Evolutionary conservation across 306 rosid species (phyloP), one percentile per base, ranked within the genome.

Genomic region (Lathyrus oleraceus): DNA sequence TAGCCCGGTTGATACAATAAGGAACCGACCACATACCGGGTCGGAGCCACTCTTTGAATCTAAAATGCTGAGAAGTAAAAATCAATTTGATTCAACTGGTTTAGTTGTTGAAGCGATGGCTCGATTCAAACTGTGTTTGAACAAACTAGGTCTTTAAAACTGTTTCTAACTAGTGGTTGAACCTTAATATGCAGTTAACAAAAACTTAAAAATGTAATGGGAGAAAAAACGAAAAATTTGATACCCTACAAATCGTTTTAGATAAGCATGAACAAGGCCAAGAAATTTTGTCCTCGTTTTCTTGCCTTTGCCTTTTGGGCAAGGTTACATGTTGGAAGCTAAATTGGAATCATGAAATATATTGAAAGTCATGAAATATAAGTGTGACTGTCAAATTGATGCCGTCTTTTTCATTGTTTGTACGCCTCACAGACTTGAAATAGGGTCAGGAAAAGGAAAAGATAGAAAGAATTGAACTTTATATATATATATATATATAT

Each of bases 321-420:
- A 57, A 57, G n/a, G 38, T 27, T 57, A 1, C 38, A 27, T 27
- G 62, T 57, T 57, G 62, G 39, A 25, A 57, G 36, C 36, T 54
- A 54, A 12, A 3, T 25, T 25, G 28, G 4, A 25, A 25, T 21
- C n/a, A 57, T 5, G 39, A 25, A 56, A 27, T 27, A 25, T 27
- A 57, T 25, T 57, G n/a, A 27, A 57, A 57, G 36, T 57, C 39
- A 57, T 25, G 62, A 57, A 56, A 27, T 57, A 5, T 56, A 57
- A 5, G 39, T 14, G 39, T 57, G 62, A 28, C 20, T 12, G 39
- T 57, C 39, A 57, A 14, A 54, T 23, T 21, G 61, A 10, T 21
- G 35, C 4, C 15, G 3, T 4, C 5, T 20, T 53, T 54, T 54
- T 23, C 36, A 23, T 54, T 5, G 25, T 54, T 23, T 25, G 15